Conservation (phyloP, 1,284 basidiomycete species). For the Ustilago lituana region DNA sequence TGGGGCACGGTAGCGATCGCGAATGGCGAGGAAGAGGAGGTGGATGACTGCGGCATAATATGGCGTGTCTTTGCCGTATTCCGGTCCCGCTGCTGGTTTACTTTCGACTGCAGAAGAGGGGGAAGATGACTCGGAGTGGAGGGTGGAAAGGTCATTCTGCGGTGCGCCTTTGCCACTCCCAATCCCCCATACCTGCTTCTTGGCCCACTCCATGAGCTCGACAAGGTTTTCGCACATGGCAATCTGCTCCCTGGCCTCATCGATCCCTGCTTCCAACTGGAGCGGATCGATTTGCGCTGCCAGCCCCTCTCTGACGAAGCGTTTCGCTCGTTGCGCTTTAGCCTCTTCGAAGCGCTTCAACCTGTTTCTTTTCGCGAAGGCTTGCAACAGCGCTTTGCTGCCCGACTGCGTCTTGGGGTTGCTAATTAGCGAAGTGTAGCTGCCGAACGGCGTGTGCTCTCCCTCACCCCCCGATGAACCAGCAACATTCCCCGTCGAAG, state of each 20-base stretch:
- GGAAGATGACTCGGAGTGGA: too few relatives aligned
- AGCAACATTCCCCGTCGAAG: too few relatives aligned
- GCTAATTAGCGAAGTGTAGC: slow-evolving; percentile 35
- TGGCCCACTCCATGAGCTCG: slow-evolving; percentile 42
- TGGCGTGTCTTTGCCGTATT: slow-evolving; percentile 51
- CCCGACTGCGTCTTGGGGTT: slow-evolving; percentile 26
- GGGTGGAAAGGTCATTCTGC: not conserved
- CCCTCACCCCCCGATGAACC: not conserved
- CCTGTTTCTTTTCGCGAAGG: slow-evolving; percentile 33
- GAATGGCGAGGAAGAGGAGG: slow-evolving; percentile 53
- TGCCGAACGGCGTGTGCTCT: slow-evolving; percentile 31
- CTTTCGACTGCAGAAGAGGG: not conserved
- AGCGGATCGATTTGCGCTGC: slow-evolving; percentile 30
- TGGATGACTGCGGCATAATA: slow-evolving; percentile 60
- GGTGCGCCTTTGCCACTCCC: too few relatives aligned
- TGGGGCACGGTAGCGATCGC: slow-evolving; percentile 53
- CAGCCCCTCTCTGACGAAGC: slow-evolving; percentile 33
- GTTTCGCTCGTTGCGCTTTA: slow-evolving; percentile 14
- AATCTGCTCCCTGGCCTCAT: slow-evolving; percentile 45
- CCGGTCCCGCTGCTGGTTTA: slow-evolving; percentile 2
- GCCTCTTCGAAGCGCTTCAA: slow-evolving; percentile 24
- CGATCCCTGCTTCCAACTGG: slow-evolving; percentile 46
- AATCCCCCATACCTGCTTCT: slow-evolving; percentile 45
- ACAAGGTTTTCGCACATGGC: slow-evolving; percentile 42
- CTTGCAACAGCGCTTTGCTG: slow-evolving; percentile 23